Percentiles rank a stretch among this genome's conserved stretches.
These are phyloP conservation scores for Begonia loranthoides DNA, from an alignment of 306 rosid species.

Conservation along the genomic window DNA sequence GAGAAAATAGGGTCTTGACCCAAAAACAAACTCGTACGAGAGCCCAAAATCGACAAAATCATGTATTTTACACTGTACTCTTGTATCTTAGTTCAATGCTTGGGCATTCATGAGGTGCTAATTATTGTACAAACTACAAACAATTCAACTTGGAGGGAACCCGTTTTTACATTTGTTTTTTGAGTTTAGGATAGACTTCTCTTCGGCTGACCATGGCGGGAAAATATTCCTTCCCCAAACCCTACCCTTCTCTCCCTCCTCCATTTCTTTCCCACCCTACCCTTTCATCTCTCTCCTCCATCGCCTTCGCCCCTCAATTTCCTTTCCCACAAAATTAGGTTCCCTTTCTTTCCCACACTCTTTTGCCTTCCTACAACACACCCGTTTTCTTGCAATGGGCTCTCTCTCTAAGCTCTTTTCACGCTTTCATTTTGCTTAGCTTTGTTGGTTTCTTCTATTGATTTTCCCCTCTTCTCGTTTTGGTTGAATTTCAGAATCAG, in stretches of 20 bases:
- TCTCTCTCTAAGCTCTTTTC: too few species aligned
- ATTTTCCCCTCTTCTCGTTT: background rate
- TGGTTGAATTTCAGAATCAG: constrained; percentile 14
- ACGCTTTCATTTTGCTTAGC: too few species aligned
- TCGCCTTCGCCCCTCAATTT: background rate
- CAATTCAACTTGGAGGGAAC: background rate
- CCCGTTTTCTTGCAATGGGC: too few species aligned
- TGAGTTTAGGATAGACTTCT: too few species aligned
- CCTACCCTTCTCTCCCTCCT: background rate
- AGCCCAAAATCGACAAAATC: too few species aligned
- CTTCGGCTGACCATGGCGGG: constrained; percentile 8
- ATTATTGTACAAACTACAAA: background rate
- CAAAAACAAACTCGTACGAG: too few species aligned
- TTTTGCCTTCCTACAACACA: too few species aligned
- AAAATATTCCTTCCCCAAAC: constrained; percentile 4
- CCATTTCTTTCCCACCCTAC: background rate
- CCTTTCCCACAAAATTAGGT: background rate
- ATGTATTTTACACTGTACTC: too few species aligned
- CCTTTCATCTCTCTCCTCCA: background rate
- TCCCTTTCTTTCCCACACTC: background rate
- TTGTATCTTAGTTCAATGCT: too few species aligned
- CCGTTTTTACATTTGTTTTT: background rate
- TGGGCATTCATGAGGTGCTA: too few species aligned
- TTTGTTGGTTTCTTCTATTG: too few species aligned
- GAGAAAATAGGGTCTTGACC: too few species aligned